Evolutionary conservation across 1,284 basidiomycete species (phyloP).

Genomic region (Cutaneotrichosporon sp.): DNA sequence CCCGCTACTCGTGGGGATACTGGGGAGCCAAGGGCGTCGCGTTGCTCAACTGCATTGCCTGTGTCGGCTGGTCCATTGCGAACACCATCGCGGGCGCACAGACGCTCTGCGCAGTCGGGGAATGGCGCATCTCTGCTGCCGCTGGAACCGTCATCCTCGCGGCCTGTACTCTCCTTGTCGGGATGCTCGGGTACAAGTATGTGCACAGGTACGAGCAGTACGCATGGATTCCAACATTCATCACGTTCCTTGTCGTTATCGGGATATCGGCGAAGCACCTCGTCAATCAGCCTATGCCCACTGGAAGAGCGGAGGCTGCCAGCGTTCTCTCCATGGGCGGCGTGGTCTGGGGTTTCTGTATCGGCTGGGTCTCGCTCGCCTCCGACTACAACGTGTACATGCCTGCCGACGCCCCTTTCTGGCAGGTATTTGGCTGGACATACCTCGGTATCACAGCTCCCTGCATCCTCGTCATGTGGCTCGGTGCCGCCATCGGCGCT

Average conservation of each 20-base stretch:
- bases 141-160: conserved; percentile 45
- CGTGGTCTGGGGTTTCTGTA: conserved; percentile 32
- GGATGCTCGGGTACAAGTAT: conserved; percentile 50
- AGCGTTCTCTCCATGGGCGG: conserved; percentile 45
- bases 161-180: conserved; percentile 46
- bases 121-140: conserved; percentile 37
- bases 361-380: conserved; percentile 47
- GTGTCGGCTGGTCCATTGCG: conserved; percentile 42
- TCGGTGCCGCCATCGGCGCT: conserved; percentile 43
- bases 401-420: conserved; percentile 38
- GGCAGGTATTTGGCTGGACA: conserved; percentile 45
- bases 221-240: conserved; percentile 50
- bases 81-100: conserved; percentile 48
- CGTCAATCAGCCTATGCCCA: conserved; percentile 29
- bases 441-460: conserved; percentile 46
- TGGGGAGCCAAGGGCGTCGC: conserved; percentile 38
- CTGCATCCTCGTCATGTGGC: conserved; percentile 42
- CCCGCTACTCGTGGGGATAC: conserved; percentile 48
- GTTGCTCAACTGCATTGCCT: conserved; percentile 39
- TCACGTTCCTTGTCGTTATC: conserved; percentile 46
- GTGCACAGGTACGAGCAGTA: conserved; percentile 49
- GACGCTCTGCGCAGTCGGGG: conserved; percentile 34
- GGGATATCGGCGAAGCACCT: conserved; percentile 35
- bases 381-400: conserved; percentile 49
- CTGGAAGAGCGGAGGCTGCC: conserved; percentile 37